Evolutionary conservation across 2,329 filamentous ascomycete species (phyloP), one percentile per base, ranked within the genome.

Genomic region (Penicillium fuscoglaucum): DNA sequence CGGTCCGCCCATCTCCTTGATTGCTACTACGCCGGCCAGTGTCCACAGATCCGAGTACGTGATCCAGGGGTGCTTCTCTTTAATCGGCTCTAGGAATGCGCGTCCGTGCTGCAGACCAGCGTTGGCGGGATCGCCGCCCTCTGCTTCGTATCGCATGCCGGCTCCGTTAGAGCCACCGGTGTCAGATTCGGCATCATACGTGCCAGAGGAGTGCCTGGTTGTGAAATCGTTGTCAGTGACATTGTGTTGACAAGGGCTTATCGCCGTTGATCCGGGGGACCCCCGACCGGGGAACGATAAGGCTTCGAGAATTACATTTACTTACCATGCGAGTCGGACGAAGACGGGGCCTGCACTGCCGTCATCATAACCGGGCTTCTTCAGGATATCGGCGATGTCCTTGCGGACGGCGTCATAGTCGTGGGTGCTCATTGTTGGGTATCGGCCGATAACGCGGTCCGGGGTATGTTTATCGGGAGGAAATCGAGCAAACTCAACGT

Each of bases 21-120:
- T 79, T 3, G 85, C 85, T 0, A 84, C 82, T 2, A 81, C 79
- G 45, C 82, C 84, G 0, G 84, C 84, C 33, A 88, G 75, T 5
- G 85, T 87, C 85, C 85, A 88, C 6, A 88, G 78, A 67, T 88
- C 85, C 2, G 85, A 78, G 72, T 88, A 88, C 28, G 85, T 87
- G 68, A 88, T 84, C 85, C 84, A 87, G 2, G 83, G 78, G 68
- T 87, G 81, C 47, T 78, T 78, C 21, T 72, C 71, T 69, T 87
- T 88, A 61, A 88, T 72, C 6, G 85, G 83, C 66, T 88, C 85
- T 59, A 88, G 80, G 72, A 88, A 87, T 29, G 83, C 81, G 17
- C 85, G 83, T 24, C 84, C 85, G 69, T 87, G 80, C 65, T 87
- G 83, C 10, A 88, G 80, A 19, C 86, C 86, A 4, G 85, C 84